A percentile compares a stretch with the other conserved stretches of the same genome.
These are phyloP conservation scores for Odontarrhena argentea DNA, from an alignment of 345 rosid species.

Conservation along the genomic window DNA sequence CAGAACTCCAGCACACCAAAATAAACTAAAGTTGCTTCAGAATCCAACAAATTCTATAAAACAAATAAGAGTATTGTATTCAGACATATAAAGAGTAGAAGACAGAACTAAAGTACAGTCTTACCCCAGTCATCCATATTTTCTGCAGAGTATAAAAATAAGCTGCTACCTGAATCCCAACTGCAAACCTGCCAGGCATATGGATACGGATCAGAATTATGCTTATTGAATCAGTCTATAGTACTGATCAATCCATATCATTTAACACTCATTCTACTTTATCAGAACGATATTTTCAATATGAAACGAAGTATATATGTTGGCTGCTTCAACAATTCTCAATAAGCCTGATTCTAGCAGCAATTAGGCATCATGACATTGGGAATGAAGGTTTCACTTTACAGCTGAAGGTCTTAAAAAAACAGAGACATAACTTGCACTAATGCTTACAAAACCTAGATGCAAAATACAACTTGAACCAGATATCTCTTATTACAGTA, in stretches of 20 bases:
- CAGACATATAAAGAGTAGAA: not conserved
- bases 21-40: not conserved
- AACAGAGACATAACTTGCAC: no score
- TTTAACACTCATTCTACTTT: not conserved
- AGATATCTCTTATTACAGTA: no score
- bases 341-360: not conserved
- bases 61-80: not conserved
- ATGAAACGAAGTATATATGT: no score
- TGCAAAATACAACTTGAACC: not conserved
- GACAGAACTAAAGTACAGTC: not conserved
- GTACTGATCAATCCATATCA: not conserved
- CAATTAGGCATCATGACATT: not conserved
- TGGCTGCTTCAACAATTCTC: not conserved
- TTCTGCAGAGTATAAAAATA: not conserved
- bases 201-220: not conserved
- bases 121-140: conserved; percentile 45
- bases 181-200: conserved; percentile 16
- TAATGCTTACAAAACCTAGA: not conserved
- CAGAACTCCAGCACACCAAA: not conserved
- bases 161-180: conserved; percentile 9
- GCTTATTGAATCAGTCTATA: not conserved
- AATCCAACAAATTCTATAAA: not conserved
- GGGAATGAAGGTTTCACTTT: not conserved
- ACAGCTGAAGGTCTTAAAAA: not conserved
- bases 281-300: no score